Percentiles rank a stretch among this genome's conserved stretches.
Conservation (phyloP, 106 monocot genomes). For the Hemerocallis citrina region DNA sequence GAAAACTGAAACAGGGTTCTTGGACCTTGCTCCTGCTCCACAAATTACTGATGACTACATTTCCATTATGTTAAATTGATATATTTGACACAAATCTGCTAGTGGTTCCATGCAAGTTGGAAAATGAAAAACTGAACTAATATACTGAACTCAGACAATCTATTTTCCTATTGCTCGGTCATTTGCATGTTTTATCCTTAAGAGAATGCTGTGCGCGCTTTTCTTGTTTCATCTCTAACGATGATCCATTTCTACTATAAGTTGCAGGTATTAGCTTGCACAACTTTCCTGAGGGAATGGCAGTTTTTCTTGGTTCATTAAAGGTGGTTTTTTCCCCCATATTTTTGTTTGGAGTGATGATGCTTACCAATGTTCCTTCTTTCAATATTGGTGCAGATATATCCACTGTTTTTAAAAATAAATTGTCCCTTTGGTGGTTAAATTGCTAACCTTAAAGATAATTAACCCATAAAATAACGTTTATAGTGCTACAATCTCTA, state of each 20-base stretch:
- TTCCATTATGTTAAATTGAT: background rate
- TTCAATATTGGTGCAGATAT: background rate
- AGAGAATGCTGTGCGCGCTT: background rate
- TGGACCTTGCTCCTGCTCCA: background rate
- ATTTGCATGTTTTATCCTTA: background rate
- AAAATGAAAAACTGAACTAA: background rate
- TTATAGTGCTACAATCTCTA: background rate
- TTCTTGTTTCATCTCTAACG: slow-evolving; percentile 7
- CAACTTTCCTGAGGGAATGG: slow-evolving; percentile 99
- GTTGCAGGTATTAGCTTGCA: slow-evolving; percentile 95
- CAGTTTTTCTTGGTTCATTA: slow-evolving; percentile 95
- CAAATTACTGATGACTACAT: background rate
- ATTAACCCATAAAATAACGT: background rate
- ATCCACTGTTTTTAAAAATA: background rate
- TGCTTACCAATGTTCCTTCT: too few species aligned
- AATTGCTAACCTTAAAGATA: background rate
- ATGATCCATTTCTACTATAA: slow-evolving; percentile 5
- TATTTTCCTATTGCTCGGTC: background rate
- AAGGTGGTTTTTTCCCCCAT: slow-evolving; percentile 40
- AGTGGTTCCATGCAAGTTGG: background rate
- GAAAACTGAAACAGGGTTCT: background rate
- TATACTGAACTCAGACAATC: background rate
- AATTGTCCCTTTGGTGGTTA: background rate
- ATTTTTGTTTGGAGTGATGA: background rate
- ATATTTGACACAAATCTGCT: background rate